phyloP scores from a whole-genome alignment of 257 asterid species.

The Mitragyna speciosa region DNA sequence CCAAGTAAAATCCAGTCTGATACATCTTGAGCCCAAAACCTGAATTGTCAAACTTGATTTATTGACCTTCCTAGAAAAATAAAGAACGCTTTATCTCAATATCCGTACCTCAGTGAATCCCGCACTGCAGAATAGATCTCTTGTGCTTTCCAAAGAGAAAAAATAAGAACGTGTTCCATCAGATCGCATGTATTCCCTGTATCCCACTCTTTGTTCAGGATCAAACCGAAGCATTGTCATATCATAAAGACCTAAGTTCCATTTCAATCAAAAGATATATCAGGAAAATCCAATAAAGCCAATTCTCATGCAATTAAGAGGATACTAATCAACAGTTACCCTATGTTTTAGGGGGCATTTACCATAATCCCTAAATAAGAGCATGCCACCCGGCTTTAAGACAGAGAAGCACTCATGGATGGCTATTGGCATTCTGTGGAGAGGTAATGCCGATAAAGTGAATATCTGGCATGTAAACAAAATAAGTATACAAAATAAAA shows the following conservation, averaged over 20 bases:
- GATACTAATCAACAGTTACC: not conserved
- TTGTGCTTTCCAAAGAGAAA: constrained; percentile 67
- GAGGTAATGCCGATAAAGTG: constrained; percentile 83
- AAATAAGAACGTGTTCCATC: constrained; percentile 94
- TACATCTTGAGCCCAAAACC: not conserved
- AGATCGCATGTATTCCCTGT: constrained; percentile 75
- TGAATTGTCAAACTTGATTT: not conserved
- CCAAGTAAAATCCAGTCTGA: not conserved
- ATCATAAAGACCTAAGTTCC: constrained; percentile 70
- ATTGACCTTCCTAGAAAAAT: not conserved
- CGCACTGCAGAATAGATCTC: constrained; percentile 54
- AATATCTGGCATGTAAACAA: constrained; percentile 60
- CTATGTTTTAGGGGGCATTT: constrained; percentile 26
- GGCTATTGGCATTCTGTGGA: constrained; percentile 63
- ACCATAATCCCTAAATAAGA: constrained; percentile 94
- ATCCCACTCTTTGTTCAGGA: constrained; percentile 70
- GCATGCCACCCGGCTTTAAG: constrained; percentile 82
- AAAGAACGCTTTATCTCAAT: not conserved
- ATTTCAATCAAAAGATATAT: constrained; percentile 1
- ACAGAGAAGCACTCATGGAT: constrained; percentile 65
- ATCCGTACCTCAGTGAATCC: constrained; percentile 76
- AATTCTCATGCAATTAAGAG: not conserved
- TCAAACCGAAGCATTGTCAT: constrained; percentile 96
- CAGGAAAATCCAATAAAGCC: constrained; percentile 1
- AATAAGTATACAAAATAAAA: not conserved